phyloP scores from a whole-genome alignment of 164 flowering plant species.

The Stephania japonica region DNA sequence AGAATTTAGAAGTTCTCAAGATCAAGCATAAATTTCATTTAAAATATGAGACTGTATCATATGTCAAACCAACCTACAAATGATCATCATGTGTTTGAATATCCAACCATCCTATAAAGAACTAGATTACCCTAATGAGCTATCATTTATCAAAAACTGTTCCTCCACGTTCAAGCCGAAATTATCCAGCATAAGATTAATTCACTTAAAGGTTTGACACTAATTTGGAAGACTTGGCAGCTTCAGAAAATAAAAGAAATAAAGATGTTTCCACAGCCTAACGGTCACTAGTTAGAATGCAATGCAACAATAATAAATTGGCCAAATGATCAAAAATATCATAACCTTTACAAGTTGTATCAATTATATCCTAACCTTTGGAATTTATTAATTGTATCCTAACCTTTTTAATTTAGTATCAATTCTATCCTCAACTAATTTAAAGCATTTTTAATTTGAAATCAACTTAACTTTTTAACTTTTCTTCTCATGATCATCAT shows the following conservation, averaged over 20 bases:
- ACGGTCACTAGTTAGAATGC: neutral
- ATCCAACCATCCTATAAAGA: neutral
- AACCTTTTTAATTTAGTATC: too few relatives aligned
- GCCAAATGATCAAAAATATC: too few relatives aligned
- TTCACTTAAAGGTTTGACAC: neutral
- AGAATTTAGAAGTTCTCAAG: neutral
- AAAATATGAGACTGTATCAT: neutral
- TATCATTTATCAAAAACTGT: neutral
- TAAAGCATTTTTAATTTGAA: too few relatives aligned
- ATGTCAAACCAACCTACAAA: neutral
- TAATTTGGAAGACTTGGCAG: neutral
- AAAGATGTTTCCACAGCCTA: neutral
- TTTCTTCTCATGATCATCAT: too few relatives aligned
- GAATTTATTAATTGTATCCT: too few relatives aligned
- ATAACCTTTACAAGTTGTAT: too few relatives aligned
- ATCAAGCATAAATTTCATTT: slow-evolving; percentile 1
- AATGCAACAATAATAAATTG: too few relatives aligned
- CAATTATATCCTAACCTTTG: too few relatives aligned
- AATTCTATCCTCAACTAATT: too few relatives aligned
- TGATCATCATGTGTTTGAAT: neutral
- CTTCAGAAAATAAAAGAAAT: neutral
- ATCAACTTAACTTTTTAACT: too few relatives aligned
- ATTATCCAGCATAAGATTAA: neutral
- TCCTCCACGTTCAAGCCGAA: slow-evolving; percentile 1
- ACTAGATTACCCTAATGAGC: neutral